A percentile compares a stretch with the other conserved stretches of the same genome.
phyloP scores from a whole-genome alignment of 805 yeast genomes.

The Candida broadrunensis region DNA sequence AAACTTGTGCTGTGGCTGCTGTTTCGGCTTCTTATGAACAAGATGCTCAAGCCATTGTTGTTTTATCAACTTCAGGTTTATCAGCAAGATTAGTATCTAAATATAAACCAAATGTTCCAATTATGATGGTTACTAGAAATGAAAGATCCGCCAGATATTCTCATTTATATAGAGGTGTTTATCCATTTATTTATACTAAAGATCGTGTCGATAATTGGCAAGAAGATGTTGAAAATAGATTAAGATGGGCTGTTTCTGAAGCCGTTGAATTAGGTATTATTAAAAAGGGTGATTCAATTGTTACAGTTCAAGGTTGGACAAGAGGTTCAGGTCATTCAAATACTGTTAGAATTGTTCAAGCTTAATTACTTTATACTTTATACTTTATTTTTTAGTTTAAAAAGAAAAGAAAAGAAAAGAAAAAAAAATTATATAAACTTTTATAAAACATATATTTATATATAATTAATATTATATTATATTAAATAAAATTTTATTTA shows the following conservation, averaged over 20 bases:
- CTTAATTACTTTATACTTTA: too few relatives aligned
- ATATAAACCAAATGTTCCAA: constrained; percentile 97
- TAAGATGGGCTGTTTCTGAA: constrained; percentile 87
- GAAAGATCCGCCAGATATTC: constrained; percentile 89
- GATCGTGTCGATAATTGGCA: constrained; percentile 81
- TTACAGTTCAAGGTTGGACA: constrained; percentile 98
- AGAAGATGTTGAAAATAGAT: constrained; percentile 92
- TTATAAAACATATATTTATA: not conserved
- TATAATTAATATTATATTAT: too few relatives aligned
- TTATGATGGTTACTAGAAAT: constrained; percentile 97
- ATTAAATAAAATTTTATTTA: too few relatives aligned
- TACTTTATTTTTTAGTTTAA: too few relatives aligned
- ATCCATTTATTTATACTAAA: constrained; percentile 85
- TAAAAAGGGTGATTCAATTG: constrained; percentile 81
- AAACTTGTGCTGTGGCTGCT: constrained; percentile 96
- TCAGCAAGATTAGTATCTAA: constrained; percentile 96
- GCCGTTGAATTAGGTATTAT: constrained; percentile 85
- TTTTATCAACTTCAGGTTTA: constrained; percentile 90
- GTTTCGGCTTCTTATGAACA: constrained; percentile 96
- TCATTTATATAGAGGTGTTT: constrained; percentile 97
- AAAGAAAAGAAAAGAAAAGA: too few relatives aligned
- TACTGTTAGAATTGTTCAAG: constrained; percentile 89
- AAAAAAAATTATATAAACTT: too few relatives aligned
- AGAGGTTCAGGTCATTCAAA: constrained; percentile 98
- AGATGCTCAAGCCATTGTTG: constrained; percentile 94